Evolutionary conservation across 345 rosid species (phyloP), one percentile per base, ranked within the genome.

Genomic region (Boechera retrofracta): DNA sequence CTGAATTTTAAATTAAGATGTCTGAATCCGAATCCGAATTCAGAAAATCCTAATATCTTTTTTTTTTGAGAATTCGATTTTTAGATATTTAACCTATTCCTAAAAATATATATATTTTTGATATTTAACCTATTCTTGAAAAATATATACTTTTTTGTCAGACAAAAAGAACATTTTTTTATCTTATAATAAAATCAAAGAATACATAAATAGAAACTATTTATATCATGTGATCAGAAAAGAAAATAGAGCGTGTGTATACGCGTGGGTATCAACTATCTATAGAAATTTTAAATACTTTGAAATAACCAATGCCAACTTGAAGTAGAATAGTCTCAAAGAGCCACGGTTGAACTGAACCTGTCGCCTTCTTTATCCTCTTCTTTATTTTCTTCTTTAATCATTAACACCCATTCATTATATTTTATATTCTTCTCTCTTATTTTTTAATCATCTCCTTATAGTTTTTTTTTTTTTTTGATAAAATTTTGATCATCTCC

Each of bases 281-380:
- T 42, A 45, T 65, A 44, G 32, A 51, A 5, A 59, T 15, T 59
- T 35, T 4, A 10, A 28, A 69, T 10, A 36, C 10, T 36, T 36
- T 41, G 44, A 41, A 28, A 28, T 28, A 2, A 28, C 10, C 13
- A 41, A 10, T 64, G 71, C 58, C 64, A 77, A 26, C 67, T 77
- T 64, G 67, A 64, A 63, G 0, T 65, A 38, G 77, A 78, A 65
- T 28, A 72, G 77, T 78, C 77, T 31, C 5, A 66, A 72, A 72
- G 73, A 72, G 81, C 73, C 48, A 78, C 57, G 49, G 68, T 66
- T 78, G 77, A 72, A 28, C 73, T 65, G 10, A 49, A 65, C 57
- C 45, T 35, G 10, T 71, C 65, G 28, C 52, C 58, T 24, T 36
- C 28, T 70, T 62, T 10, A 24, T 28, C 29, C 52, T 33, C 15